Base-by-base conservation (phyloP, 768 basidiomycete species). In the Lactarius trivialis region DNA sequence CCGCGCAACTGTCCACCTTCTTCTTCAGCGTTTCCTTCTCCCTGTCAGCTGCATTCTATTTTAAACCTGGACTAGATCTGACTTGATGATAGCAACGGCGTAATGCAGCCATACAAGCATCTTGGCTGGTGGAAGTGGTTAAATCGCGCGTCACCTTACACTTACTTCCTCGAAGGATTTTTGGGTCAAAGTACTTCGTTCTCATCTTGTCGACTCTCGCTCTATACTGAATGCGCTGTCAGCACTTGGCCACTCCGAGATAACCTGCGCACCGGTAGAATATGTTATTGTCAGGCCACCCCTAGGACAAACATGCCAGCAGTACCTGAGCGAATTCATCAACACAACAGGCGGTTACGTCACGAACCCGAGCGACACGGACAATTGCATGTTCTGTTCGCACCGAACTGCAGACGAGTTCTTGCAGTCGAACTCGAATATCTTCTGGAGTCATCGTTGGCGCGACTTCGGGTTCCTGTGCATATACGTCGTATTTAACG, bases 241-340 rank as follows among this genome's bases (percentile, higher is more conserved):
- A 84, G 85, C 80, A 8, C 69, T 88, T 14, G 85, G 83, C 0
- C 75, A 72, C 8, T 73, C 77, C 53, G 63, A 71, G 1, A 76
- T 88, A 53, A 74, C 72, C 19, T 94, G 93, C 70, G 72, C 85
- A 0, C 26, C 72, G 0, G 71, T 77, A 51, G 93, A 94, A 70
- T 76, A 82, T 19, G 81, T 84, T 3, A 76, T 75, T 0, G 70
- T 94, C 64, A 68, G 70, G 5, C 78, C 81, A 3, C 80, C 82
- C 1, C 61, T 69, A 0, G 80, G 79, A 3, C 74, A 75, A 60
- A 76, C 80, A 0, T 86, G 85, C 69, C 71, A 67, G 11, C 67
- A 72, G 14, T 86, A 81, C 71, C 71, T 82, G 56, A 58, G 66
- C 1, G 59, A 74, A 5, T 86, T 75, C 69, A 76, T 82, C 48